Percentiles rank a stretch among this genome's conserved stretches.
phyloP scores from a whole-genome alignment of 257 asterid species.

The Solanum pinnatisectum region DNA sequence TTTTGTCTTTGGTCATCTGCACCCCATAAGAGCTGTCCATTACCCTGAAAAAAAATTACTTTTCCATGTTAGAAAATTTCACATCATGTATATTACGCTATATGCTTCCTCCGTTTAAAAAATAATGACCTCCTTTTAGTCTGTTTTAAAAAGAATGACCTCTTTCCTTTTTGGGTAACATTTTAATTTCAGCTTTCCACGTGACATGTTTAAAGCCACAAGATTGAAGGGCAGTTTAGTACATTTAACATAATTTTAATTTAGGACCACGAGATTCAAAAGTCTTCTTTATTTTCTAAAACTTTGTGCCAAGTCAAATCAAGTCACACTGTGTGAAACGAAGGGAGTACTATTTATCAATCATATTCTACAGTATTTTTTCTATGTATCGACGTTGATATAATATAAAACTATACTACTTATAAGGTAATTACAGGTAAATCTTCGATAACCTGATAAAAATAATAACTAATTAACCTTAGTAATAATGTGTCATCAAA shows the following conservation, averaged over 20 bases:
- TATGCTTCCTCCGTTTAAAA: not conserved
- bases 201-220: no score
- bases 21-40: slow-evolving; percentile 53
- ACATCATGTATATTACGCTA: not conserved
- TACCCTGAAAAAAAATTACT: slow-evolving; percentile 29
- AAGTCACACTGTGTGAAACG: no score
- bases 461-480: not conserved
- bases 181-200: no score
- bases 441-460: not conserved
- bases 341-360: not conserved
- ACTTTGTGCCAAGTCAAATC: no score
- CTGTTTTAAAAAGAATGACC: no score
- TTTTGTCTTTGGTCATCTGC: slow-evolving; percentile 56
- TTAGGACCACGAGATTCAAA: no score
- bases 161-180: no score
- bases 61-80: not conserved
- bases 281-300: no score
- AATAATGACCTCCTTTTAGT: no score
- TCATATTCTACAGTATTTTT: not conserved
- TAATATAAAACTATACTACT: not conserved
- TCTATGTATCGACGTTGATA: not conserved
- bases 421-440: not conserved
- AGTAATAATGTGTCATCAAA: not conserved
- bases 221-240: no score
- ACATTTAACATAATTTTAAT: no score